Base-by-base conservation (phyloP, 768 basidiomycete genomes). In the Pleurotus tuoliensis region DNA sequence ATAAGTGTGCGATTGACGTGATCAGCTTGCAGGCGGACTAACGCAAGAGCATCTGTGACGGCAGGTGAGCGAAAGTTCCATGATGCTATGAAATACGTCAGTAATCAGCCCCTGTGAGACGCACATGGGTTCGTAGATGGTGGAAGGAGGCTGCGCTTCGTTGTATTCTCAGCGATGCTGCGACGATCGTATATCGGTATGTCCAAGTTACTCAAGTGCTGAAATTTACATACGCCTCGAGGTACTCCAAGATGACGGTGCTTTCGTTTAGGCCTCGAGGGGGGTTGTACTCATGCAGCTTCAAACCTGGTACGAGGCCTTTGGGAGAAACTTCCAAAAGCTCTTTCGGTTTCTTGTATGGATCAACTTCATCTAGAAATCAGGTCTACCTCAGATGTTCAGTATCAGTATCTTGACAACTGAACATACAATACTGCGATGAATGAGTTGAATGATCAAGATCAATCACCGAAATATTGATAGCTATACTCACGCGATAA, bases 311-410 rank as follows among this genome's bases (percentile, higher is more conserved):
- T 1, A 94, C 89, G 3, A 94, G 77, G 0, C 92, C 90, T 63
- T 89, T 90, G 1, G 91, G 90, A 13, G 90, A 92, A 15, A 91
- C 75, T 38, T 88, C 82, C n/a, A 94, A 75, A 16, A 94, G 79
- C 30, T 90, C 89, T 48, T 82, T 68, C 0, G 91, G 88, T 62
- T 92, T 94, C 70, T 84, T 83, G 74, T 92, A 92, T 16, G 89
- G 88, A 68, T 91, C 87, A 25, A 90, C 87, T 69, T 91, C 89
- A 62, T 87, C 89, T 90, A 45, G 20, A 20, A 11, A 55, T 4
- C 30, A 13, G 34, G 50, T 34, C 9, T 9, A 34, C 30, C 30
- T 34, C 8, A 34, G 30, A 34, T 9, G 30, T 34, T 34, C 24
- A 25, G 24, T 34, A 34, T 30, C 27, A 30, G 27, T 34, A 34